Base-by-base conservation (phyloP, 2,329 filamentous ascomycete genomes). In the Fusarium floridanum region DNA sequence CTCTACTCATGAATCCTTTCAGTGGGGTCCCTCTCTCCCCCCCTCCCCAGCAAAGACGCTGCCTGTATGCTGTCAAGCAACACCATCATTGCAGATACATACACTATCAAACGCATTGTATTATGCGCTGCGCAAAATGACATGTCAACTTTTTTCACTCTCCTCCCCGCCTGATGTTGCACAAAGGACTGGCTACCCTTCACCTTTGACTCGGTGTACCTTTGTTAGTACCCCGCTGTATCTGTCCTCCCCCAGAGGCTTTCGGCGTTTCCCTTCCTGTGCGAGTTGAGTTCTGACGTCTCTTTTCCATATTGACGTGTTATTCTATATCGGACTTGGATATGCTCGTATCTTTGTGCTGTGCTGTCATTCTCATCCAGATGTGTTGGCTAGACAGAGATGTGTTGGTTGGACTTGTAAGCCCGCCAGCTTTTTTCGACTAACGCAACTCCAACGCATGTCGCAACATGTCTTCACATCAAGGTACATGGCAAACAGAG, bases 211-310 rank as follows among this genome's bases (percentile, higher is more conserved):
- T 64, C 61, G 48, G 50, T 64, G 50, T n/a, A 39, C 17, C 27
- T 29, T 48, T 16, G 41, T 43, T 24, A 50, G n/a, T 6, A n/a
- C 48, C n/a, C 60, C 37, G 56, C 48, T 43, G 62, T 37, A 66
- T 66, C 64, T 63, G 64, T 70, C 27, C 24, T 64, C 57, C 67
- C 66, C 53, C 56, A 41, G 24, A 17, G 29, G 10, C n/a, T 22
- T 16, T 48, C 59, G 39, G 59, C 24, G 39, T 29, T 57, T 57
- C 32, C 34, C 12, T 43, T 43, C 20, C 36, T 60, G 61, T 68
- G 29, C 34, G 55, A 66, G 36, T 61, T 66, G 22, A 53, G 16
- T 24, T 20, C 32, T 66, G 55, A 55, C 27, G 53, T 53, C 48
- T 50, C 45, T 50, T n/a, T 43, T 22, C 27, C 48, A n/a, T 27